Evolutionary conservation across 1,284 basidiomycete genomes (phyloP).

Genomic region (Melampsora americana): DNA sequence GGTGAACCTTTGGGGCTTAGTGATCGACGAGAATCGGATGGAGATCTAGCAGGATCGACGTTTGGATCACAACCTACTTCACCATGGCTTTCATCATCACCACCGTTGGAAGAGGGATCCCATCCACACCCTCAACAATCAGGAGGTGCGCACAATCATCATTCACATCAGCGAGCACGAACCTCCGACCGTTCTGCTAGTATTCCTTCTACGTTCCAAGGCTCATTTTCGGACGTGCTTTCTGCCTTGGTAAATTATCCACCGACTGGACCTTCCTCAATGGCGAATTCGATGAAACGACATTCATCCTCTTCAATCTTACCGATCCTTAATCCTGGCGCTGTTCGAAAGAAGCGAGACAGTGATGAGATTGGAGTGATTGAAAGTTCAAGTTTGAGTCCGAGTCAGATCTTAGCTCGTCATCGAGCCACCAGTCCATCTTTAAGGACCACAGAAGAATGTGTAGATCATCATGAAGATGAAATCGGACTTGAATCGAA

Average conservation of each 20-base stretch:
- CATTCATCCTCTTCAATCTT: too few species aligned
- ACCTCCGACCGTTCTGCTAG: conserved; percentile 2
- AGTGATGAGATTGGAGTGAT: neutral
- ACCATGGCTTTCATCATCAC: neutral
- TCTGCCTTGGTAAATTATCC: conserved; percentile 43
- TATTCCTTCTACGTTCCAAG: conserved; percentile 34
- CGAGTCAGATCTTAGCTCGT: too few species aligned
- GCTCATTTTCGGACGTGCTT: conserved; percentile 44
- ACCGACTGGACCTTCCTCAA: conserved; percentile 8
- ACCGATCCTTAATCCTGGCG: too few species aligned
- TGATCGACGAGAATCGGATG: neutral
- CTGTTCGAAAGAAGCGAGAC: neutral
- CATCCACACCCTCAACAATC: conserved; percentile 28
- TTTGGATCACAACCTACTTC: neutral
- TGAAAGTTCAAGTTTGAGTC: too few species aligned
- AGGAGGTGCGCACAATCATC: conserved; percentile 12
- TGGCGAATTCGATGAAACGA: neutral
- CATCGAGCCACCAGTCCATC: too few species aligned
- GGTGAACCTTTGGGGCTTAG: neutral
- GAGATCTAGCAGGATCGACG: neutral
- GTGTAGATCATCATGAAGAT: too few species aligned
- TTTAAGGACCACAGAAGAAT: too few species aligned
- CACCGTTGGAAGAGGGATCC: too few species aligned
- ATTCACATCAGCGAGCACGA: conserved; percentile 14
- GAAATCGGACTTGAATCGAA: neutral